phyloP scores from a whole-genome alignment of 2,329 filamentous ascomycete species.

The Grosmannia serpens region DNA sequence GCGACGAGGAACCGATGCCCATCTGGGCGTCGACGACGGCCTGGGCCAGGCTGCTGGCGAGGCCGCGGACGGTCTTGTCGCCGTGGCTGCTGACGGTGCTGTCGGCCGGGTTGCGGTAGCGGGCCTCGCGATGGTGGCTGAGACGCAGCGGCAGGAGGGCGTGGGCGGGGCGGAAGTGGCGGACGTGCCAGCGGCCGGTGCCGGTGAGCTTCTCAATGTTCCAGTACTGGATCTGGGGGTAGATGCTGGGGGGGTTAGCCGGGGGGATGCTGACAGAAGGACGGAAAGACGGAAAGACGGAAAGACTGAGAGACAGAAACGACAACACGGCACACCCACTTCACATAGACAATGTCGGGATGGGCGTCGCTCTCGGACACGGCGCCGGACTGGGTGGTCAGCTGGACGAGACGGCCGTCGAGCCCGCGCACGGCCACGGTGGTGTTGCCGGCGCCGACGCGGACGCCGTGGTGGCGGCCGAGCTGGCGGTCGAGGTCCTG shows the following conservation, averaged over 20 bases:
- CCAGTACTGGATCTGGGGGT: conserved; percentile 10
- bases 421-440: conserved; percentile 4
- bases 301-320: too few species aligned
- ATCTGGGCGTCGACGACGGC: too few species aligned
- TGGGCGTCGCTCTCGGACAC: conserved; percentile 2
- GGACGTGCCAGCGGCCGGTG: conserved; percentile 9
- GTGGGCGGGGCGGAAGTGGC: conserved; percentile 3
- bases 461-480: conserved; percentile 5
- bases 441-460: conserved; percentile 5
- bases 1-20: not conserved
- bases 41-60: conserved; percentile 5
- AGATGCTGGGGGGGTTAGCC: not conserved
- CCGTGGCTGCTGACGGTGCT: conserved; percentile 2
- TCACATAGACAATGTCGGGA: conserved; percentile 11
- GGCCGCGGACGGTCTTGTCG: conserved; percentile 1
- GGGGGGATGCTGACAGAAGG: not conserved
- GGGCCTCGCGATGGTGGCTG: conserved; percentile 6
- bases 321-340: conserved; percentile 1
- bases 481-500: conserved; percentile 8
- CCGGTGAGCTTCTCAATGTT: conserved; percentile 10
- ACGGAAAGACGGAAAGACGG: not conserved
- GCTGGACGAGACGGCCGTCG: conserved; percentile 7
- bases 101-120: conserved; percentile 6
- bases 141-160: conserved; percentile 10
- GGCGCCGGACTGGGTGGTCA: conserved; percentile 5